Evolutionary conservation across 768 basidiomycete genomes (phyloP), one percentile per base, ranked within the genome.

Genomic region (Boletus coccyginus): DNA sequence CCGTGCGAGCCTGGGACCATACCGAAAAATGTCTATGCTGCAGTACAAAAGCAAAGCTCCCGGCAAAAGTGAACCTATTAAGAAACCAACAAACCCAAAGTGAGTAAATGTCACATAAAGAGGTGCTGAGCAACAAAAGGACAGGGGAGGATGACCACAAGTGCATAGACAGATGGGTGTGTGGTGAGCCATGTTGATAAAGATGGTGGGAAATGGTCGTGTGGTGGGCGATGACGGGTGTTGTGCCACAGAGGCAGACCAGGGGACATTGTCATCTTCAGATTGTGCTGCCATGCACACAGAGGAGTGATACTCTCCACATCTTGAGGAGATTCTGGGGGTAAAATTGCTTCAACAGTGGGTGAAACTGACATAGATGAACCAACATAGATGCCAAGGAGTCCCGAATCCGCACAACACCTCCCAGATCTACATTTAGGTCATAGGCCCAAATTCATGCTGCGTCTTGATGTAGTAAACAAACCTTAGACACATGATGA

Each of bases 331-430:
- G 48, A 62, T 19, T 64, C 65, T 0, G 39, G 58, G 21, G 69
- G 61, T 47, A 70, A 53, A 16, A 70, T 70, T 39, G 70, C 66
- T 50, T 70, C 70, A 8, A 67, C 71, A 24, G 75, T 75, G 29
- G 70, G 73, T 17, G 74, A 68, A 46, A 66, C 50, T 8, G 72
- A 67, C 19, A 67, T 57, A 55, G 72, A 59, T 27, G 69, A n/a
- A n/a, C n/a, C n/a, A n/a, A n/a, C n/a, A n/a, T 21, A 21, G 21
- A 21, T 21, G 21, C 21, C 21, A 21, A 66, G 43, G 69, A 65
- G 31, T 66, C 66, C n/a, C 65, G 66, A 45, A 21, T 21, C 21
- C 21, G 21, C 21, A 21, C 21, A 21, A 21, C 21, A 21, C 21
- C 21, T 21, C 21, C 21, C 21, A n/a, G n/a, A n/a, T n/a, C 21